Conservation (phyloP, 768 basidiomycete species). For the Xerocomus spinulosus region DNA sequence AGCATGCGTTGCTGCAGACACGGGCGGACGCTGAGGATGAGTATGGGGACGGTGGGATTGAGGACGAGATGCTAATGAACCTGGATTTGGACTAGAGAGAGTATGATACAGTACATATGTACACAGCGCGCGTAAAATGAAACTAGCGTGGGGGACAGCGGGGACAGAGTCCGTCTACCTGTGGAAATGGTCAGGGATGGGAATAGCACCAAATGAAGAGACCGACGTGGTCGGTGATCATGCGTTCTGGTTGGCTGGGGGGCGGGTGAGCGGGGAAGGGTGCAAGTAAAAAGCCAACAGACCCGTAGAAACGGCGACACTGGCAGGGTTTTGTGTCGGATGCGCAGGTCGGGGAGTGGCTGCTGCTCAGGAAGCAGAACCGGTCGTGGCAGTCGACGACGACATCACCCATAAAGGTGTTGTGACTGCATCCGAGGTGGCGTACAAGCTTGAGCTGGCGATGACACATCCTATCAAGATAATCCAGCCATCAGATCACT, state of each 20-base stretch:
- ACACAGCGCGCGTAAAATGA: too few relatives aligned
- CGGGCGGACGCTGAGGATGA: constrained; percentile 50
- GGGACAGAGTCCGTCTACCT: constrained; percentile 39
- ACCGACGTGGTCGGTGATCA: constrained; percentile 42
- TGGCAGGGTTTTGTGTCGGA: constrained; percentile 22
- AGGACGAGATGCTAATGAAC: constrained; percentile 57
- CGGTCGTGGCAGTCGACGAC: constrained; percentile 50
- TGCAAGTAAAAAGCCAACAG: constrained; percentile 11
- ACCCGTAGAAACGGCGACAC: constrained; percentile 59
- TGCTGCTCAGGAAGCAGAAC: constrained; percentile 43
- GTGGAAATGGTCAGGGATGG: constrained; percentile 15
- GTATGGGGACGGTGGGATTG: constrained; percentile 62
- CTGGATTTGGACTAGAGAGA: constrained; percentile 37
- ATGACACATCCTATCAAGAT: constrained; percentile 52
- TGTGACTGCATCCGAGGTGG: constrained; percentile 52
- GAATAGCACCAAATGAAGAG: constrained; percentile 5
- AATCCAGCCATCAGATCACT: constrained; percentile 1
- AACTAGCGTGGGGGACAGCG: too few relatives aligned
- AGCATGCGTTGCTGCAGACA: constrained; percentile 45
- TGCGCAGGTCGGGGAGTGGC: constrained; percentile 47
- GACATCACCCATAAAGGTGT: constrained; percentile 39
- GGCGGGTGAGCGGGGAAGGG: background rate
- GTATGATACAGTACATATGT: too few relatives aligned
- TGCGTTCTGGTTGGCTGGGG: constrained; percentile 51
- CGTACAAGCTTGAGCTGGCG: constrained; percentile 51